Evolutionary conservation across 169 alveolate genomes (phyloP).

Genomic region (Cryptosporidium xiaoi): DNA sequence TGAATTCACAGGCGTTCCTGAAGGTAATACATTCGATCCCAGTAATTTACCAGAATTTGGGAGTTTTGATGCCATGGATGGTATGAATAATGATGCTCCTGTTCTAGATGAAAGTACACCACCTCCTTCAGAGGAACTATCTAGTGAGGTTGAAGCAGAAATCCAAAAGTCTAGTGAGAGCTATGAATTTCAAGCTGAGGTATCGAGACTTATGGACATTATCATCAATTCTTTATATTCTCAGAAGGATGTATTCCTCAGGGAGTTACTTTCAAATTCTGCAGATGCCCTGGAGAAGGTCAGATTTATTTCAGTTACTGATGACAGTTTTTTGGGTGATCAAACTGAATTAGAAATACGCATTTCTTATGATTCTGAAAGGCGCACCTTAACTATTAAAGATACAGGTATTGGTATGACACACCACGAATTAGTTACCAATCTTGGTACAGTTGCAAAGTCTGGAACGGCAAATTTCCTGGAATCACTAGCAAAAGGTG

Average conservation of each 20-base stretch:
- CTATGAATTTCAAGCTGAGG: slow-evolving; percentile 97
- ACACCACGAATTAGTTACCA: slow-evolving; percentile 96
- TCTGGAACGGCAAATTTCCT: slow-evolving; percentile 99
- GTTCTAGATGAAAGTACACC: slow-evolving; percentile 31
- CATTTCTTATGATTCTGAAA: slow-evolving; percentile 92
- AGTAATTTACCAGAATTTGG: background rate
- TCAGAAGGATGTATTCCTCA: slow-evolving; percentile 97
- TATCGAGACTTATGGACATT: slow-evolving; percentile 97
- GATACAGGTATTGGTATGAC: slow-evolving; percentile 99
- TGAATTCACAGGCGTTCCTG: slow-evolving; percentile 37
- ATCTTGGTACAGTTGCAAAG: slow-evolving; percentile 99
- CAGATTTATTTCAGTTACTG: slow-evolving; percentile 86
- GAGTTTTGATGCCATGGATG: slow-evolving; percentile 2
- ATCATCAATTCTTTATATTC: slow-evolving; percentile 98
- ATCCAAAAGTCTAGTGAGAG: slow-evolving; percentile 77
- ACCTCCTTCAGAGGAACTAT: slow-evolving; percentile 22
- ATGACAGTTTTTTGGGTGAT: slow-evolving; percentile 26
- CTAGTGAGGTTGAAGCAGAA: slow-evolving; percentile 40
- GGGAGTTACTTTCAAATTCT: slow-evolving; percentile 99
- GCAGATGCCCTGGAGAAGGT: slow-evolving; percentile 99
- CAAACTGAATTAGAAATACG: slow-evolving; percentile 91
- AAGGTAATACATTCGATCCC: background rate
- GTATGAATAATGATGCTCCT: background rate
- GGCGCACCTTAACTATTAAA: slow-evolving; percentile 93
- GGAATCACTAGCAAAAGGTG: slow-evolving; percentile 95